A percentile compares a stretch with the other conserved stretches of the same genome.
Evolutionary conservation across 2,329 filamentous ascomycete genomes (phyloP).

Genomic region (Ophiostoma australiae): DNA sequence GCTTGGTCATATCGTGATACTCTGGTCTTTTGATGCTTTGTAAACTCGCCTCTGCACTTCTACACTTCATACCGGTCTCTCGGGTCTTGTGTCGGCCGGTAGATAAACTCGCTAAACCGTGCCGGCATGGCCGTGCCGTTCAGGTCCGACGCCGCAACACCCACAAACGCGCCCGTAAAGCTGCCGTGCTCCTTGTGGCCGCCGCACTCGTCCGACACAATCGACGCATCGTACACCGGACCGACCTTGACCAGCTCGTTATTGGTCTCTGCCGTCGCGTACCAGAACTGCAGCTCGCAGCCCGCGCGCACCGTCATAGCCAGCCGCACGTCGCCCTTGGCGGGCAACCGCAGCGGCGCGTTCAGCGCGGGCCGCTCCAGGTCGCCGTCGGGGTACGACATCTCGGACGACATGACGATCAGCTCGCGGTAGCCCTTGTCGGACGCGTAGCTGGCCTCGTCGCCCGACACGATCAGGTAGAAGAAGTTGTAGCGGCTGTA

Average conservation of each 20-base stretch:
- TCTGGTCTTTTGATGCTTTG: not conserved
- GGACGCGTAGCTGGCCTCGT: constrained; percentile 37
- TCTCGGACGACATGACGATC: constrained; percentile 52
- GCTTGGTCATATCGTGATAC: not conserved
- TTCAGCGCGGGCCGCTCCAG: constrained; percentile 40
- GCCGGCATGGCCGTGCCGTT: constrained; percentile 48
- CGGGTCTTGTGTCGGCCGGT: constrained; percentile 44
- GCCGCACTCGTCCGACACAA: constrained; percentile 59
- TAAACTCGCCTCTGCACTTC: not conserved
- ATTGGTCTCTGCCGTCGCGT: constrained; percentile 40
- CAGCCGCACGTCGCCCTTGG: constrained; percentile 51
- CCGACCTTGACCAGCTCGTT: constrained; percentile 46
- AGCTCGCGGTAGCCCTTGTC: constrained; percentile 49
- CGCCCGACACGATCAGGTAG: constrained; percentile 54
- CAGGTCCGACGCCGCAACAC: constrained; percentile 51
- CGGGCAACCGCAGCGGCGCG: constrained; percentile 46
- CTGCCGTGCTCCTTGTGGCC: constrained; percentile 57
- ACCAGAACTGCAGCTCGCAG: constrained; percentile 51
- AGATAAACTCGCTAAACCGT: constrained; percentile 49
- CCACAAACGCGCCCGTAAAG: constrained; percentile 59
- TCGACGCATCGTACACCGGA: constrained; percentile 53
- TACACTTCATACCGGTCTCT: constrained; percentile 45
- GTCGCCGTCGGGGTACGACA: constrained; percentile 49
- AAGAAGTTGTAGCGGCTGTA: constrained; percentile 63
- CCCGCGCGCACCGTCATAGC: constrained; percentile 51